These are phyloP conservation scores for Aspergillus sp. DNA, from an alignment of 2,329 filamentous ascomycete species.

Conservation along the genomic window DNA sequence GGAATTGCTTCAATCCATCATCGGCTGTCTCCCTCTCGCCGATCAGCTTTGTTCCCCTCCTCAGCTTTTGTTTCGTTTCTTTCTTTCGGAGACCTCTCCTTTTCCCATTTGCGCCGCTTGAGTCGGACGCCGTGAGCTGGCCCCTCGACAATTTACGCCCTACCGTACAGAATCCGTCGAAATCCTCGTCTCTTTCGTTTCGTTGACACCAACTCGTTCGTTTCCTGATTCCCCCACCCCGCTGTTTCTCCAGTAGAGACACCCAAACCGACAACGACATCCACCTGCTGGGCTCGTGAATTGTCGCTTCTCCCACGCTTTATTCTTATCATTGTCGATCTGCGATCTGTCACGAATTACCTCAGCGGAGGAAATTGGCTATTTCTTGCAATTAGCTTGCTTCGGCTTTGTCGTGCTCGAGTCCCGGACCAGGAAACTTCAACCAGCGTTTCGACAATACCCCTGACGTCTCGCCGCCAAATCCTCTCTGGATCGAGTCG, in stretches of 20 bases:
- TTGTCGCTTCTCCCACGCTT: constrained; percentile 8
- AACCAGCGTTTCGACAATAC: background rate
- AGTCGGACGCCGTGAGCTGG: constrained; percentile 30
- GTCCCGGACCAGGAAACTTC: background rate
- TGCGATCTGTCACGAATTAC: constrained; percentile 2
- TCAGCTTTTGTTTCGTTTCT: constrained; percentile 10
- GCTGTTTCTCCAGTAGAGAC: constrained; percentile 14
- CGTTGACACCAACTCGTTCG: too few species aligned
- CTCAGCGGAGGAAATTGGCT: too few species aligned
- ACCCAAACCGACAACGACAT: constrained; percentile 10
- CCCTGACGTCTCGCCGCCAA: too few species aligned
- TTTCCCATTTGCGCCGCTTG: constrained; percentile 21
- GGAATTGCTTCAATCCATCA: constrained; percentile 17
- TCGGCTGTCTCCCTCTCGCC: constrained; percentile 10
- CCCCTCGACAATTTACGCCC: constrained; percentile 14
- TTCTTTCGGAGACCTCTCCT: constrained; percentile 11
- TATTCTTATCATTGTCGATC: constrained; percentile 2
- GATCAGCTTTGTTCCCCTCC: constrained; percentile 7
- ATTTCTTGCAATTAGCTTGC: too few species aligned
- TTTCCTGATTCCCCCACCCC: constrained; percentile 10
- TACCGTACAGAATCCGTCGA: background rate
- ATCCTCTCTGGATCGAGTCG: too few species aligned
- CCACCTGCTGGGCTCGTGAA: constrained; percentile 24
- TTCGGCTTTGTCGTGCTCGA: background rate
- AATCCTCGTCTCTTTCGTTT: constrained; percentile 3